Conservation (phyloP, 306 rosid genomes). For the Cucumis sativus region Cucumber_9930_V3 NC_026660.2:30698001-30698500, state of each 20-base stretch:
- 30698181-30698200: slow-evolving; percentile 99
- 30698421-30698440: neutral
- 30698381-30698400: neutral
- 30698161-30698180: slow-evolving; percentile 93
- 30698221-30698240: slow-evolving; percentile 1
- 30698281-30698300: neutral
- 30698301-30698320: neutral
- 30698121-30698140: slow-evolving; percentile 97
- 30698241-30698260: neutral
- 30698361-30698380: neutral
- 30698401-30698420: neutral
- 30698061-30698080: slow-evolving; percentile 97
- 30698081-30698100: slow-evolving; percentile 94
- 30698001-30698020: slow-evolving; percentile 40
- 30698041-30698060: slow-evolving; percentile 74
- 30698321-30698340: neutral
- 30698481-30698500: neutral
- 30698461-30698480: neutral
- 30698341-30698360: too few species aligned
- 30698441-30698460: neutral
- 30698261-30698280: neutral
- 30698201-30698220: slow-evolving; percentile 56
- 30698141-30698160: slow-evolving; percentile 74
- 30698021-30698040: slow-evolving; percentile 63
- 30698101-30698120: slow-evolving; percentile 95